Evolutionary conservation across 192 early-diverging fungal species (phyloP).

Genomic region (Backusella sp.): DNA sequence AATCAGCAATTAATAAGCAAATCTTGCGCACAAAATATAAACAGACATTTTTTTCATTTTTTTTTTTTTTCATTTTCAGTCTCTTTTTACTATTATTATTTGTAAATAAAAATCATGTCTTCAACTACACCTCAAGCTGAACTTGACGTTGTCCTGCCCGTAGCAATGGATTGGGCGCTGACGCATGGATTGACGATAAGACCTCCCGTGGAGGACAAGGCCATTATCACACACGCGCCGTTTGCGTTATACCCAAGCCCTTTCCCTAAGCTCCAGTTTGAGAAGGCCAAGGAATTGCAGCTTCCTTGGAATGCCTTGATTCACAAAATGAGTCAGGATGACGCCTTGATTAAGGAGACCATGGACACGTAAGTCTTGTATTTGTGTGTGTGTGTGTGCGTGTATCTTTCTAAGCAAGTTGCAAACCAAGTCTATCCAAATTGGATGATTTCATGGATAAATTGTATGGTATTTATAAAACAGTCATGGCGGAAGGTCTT

Average conservation of each 20-base stretch:
- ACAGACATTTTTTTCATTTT: conserved; percentile 3
- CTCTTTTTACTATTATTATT: conserved; percentile 1
- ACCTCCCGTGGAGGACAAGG: conserved; percentile 44
- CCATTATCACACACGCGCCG: conserved; percentile 76
- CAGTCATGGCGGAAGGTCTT: conserved; percentile 56
- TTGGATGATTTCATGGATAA: conserved; percentile 84
- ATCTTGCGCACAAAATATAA: neutral
- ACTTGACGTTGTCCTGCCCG: conserved; percentile 44
- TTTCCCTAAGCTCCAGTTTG: conserved; percentile 72
- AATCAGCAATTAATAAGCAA: neutral
- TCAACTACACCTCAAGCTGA: conserved; percentile 23
- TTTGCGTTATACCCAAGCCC: conserved; percentile 84
- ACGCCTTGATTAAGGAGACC: conserved; percentile 68
- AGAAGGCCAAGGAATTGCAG: conserved; percentile 73
- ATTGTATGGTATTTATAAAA: conserved; percentile 76
- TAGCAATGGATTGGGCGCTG: conserved; percentile 81
- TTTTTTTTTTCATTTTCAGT: neutral
- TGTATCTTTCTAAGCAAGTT: too few species aligned
- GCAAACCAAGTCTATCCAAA: conserved; percentile 51
- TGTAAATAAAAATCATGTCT: conserved; percentile 5
- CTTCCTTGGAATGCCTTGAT: conserved; percentile 81
- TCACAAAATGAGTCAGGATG: conserved; percentile 73
- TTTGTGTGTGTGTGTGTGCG: neutral
- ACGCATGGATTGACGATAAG: conserved; percentile 81
- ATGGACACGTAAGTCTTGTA: conserved; percentile 59